Conservation (phyloP, 78 protist species). For the Dictyostelium capitatum region DNA sequence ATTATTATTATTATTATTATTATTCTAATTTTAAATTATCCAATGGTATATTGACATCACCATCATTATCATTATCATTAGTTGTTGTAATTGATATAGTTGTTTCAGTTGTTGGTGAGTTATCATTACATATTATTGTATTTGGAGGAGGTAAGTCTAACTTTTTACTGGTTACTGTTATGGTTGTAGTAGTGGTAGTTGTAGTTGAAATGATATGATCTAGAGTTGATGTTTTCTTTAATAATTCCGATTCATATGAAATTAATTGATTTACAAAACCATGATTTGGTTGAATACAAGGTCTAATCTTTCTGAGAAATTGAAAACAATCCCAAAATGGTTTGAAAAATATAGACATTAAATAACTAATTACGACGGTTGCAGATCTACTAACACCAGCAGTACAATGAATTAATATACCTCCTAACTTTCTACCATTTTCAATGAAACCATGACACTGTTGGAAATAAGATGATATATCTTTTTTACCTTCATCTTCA, state of each 20-base stretch:
- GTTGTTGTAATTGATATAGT: too few relatives aligned
- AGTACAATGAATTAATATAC: conserved; percentile 44
- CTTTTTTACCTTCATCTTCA: conserved; percentile 62
- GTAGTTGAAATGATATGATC: neutral
- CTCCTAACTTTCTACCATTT: conserved; percentile 43
- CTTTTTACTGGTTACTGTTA: neutral
- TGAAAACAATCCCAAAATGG: conserved; percentile 73
- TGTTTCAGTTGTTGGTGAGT: too few relatives aligned
- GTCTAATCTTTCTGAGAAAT: conserved; percentile 48
- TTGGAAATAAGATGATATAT: conserved; percentile 20
- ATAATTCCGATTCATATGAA: conserved; percentile 8
- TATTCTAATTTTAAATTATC: neutral
- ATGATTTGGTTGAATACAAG: conserved; percentile 66
- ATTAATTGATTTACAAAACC: conserved; percentile 65
- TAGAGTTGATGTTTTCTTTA: neutral
- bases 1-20: too few relatives aligned
- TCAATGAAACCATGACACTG: conserved; percentile 58
- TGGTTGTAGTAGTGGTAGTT: neutral
- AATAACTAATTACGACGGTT: conserved; percentile 53
- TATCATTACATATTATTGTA: neutral
- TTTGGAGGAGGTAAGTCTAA: neutral
- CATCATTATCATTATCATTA: too few relatives aligned
- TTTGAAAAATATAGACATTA: conserved; percentile 60
- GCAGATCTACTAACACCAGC: conserved; percentile 75
- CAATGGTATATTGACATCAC: neutral